These are phyloP conservation scores for Xylariaceae sp. DNA, from an alignment of 2,329 filamentous ascomycete species.

Conservation along the genomic window DNA sequence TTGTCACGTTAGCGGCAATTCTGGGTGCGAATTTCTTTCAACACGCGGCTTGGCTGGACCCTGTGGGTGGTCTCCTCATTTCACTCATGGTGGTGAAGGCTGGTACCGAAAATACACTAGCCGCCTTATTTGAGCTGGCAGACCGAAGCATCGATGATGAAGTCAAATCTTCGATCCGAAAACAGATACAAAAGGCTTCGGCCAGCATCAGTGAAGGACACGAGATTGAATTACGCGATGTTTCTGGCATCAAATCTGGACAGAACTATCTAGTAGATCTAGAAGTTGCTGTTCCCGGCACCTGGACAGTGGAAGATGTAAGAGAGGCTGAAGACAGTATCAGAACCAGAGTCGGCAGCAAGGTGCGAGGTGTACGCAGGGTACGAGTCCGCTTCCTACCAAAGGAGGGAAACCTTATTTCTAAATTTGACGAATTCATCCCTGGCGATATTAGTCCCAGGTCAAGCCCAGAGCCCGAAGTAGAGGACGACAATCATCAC, in stretches of 20 bases:
- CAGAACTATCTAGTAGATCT: conserved; percentile 96
- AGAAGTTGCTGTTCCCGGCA: conserved; percentile 78
- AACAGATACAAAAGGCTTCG: conserved; percentile 67
- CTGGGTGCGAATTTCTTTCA: conserved; percentile 85
- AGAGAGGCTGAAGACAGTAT: conserved; percentile 75
- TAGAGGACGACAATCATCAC: conserved; percentile 53
- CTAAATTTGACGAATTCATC: conserved; percentile 79
- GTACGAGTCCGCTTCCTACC: conserved; percentile 85
- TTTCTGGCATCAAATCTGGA: conserved; percentile 92
- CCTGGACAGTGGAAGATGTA: conserved; percentile 76
- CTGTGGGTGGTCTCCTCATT: conserved; percentile 89
- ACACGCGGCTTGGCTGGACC: conserved; percentile 90
- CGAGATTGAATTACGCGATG: conserved; percentile 73
- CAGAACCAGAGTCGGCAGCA: conserved; percentile 72
- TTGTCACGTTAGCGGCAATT: conserved; percentile 89
- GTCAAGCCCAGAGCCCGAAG: conserved; percentile 66
- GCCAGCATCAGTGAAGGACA: conserved; percentile 58
- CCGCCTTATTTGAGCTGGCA: conserved; percentile 85
- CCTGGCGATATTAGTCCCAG: conserved; percentile 63
- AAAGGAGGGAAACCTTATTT: conserved; percentile 64
- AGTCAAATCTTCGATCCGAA: conserved; percentile 73
- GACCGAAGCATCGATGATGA: conserved; percentile 89
- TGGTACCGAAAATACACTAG: conserved; percentile 82
- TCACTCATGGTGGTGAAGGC: conserved; percentile 92
- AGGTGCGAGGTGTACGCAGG: conserved; percentile 82